Base-by-base conservation (phyloP, 805 yeast species). In the Teunomyces panamensis region DNA sequence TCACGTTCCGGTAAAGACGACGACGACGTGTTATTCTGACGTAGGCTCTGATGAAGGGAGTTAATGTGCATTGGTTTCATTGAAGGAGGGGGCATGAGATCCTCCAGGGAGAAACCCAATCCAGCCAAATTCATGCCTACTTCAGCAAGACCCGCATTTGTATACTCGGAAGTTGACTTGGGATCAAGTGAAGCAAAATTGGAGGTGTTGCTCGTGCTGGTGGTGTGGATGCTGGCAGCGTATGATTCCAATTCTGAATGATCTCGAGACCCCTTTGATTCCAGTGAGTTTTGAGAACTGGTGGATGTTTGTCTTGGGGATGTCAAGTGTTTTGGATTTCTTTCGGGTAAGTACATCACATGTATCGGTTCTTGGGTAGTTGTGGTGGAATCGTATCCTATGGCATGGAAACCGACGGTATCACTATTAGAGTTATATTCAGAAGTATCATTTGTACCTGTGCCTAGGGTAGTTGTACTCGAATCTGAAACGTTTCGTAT, bases 361-460 rank as follows among this genome's bases (percentile, higher is more conserved):
- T 57, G 65, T 13, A 66, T 59, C 4, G 72, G 73, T 34, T 63
- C 71, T 16, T 54, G 54, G 4, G 60, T 42, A 30, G 52, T 55
- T 5, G 56, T 16, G 9, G 62, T 48, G n/a, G 58, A 48, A n/a
- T 65, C 67, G 46, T 69, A 69, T 28, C 70, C 65, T 24, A 71
- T 62, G 13, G 76, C 71, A 39, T 67, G 74, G 53, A 70, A 70
- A n/a, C 14, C 27, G 11, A 11, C 43, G 5, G 34, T 28, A 7
- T 30, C 43, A 28, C 41, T 17, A 8, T 28, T 14, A 11, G 9
- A 17, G 20, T 29, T n/a, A 9, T 8, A 9, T 11, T 30, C 28
- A 3, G 27, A 26, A 10, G 26, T 16, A 9, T 29, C 27, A 13
- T 14, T 17, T 9, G 16, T 5, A 13, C 13, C 5, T 9, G 14